Evolutionary conservation across 495 filamentous ascomycete species (phyloP), one percentile per base, ranked within the genome.

Genomic region (Achaetomiella virescens): DNA sequence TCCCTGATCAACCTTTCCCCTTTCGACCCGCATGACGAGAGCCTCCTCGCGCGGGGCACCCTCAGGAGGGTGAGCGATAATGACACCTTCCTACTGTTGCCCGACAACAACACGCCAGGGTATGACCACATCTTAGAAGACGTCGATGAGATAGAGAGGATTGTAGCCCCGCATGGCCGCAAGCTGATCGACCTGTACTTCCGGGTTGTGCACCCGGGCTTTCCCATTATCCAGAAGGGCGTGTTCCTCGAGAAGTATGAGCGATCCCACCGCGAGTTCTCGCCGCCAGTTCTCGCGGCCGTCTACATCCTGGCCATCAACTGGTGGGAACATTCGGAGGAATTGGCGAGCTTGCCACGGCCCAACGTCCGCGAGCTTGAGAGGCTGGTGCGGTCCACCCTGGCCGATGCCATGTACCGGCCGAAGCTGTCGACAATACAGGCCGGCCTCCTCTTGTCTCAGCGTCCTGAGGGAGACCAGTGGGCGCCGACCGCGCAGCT

Each of bases 381-480:
- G 72, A 81, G 85, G 57, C 75, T 90, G 27, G 88, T 91, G 33
- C 78, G 85, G 57, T 81, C 81, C 45, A 79, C 87, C 29, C 75
- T 96, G 44, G 81, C 80, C 2, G 83, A 88, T 52, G 88, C 89
- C 43, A 83, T 96, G 70, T 84, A 87, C 53, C 77, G 85, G 58
- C 89, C 93, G 3, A 95, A 92, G 58, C 78, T 97, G n/a, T 91
- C 92, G 15, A 93, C 91, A 2, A 81, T 98, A 27, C 93, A 98
- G 68, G 91, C 90, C 3, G 93, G 92, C 10, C 73, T 98, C 45
- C 70, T 98, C 35, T 78, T 98, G 20, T 86, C 92, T 58, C 91
- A 98, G 62, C 82, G 90, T 38, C 90, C 91, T 17, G 88, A 91
- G 43, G 79, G 91, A 1, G 88, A 91, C 60, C 88, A 91, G 24